phyloP scores from a whole-genome alignment of 2,329 filamentous ascomycete species.

The Penicillium thymicola region DNA sequence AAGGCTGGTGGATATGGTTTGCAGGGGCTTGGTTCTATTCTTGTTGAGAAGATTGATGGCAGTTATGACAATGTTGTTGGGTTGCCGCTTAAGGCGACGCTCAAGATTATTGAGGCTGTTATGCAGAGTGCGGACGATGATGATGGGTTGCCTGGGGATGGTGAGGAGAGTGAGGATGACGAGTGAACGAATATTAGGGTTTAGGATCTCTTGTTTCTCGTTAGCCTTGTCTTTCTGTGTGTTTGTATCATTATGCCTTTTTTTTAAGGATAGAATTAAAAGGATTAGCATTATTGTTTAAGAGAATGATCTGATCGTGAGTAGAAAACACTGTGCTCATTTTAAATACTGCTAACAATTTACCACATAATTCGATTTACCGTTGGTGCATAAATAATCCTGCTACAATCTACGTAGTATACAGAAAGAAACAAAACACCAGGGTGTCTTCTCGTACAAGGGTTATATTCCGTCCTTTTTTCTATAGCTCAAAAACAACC shows the following conservation, averaged over 20 bases:
- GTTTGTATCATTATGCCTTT: neutral
- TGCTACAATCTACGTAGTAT: neutral
- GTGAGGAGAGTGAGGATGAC: constrained; percentile 27
- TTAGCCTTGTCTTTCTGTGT: neutral
- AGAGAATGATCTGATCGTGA: neutral
- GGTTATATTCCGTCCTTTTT: constrained; percentile 14
- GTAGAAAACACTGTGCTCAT: neutral
- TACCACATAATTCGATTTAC: neutral
- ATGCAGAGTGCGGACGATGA: constrained; percentile 70
- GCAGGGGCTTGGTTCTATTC: constrained; percentile 79
- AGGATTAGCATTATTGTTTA: neutral
- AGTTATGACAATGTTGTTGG: constrained; percentile 93
- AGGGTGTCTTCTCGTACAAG: constrained; percentile 13
- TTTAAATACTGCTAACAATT: neutral
- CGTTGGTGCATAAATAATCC: too few species aligned
- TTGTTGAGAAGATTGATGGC: constrained; percentile 87
- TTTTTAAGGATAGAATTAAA: neutral
- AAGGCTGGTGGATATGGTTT: constrained; percentile 96
- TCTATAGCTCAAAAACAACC: constrained; percentile 20
- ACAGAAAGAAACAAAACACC: neutral
- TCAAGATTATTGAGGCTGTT: constrained; percentile 86
- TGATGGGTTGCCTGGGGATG: constrained; percentile 50
- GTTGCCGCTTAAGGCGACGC: constrained; percentile 71
- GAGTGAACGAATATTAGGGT: neutral
- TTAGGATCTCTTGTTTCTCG: neutral